Percentiles rank a stretch among this genome's conserved stretches.
These are phyloP conservation scores for Magnolia sinica DNA, from an alignment of 164 flowering plant genomes.

Conservation along the genomic window DNA sequence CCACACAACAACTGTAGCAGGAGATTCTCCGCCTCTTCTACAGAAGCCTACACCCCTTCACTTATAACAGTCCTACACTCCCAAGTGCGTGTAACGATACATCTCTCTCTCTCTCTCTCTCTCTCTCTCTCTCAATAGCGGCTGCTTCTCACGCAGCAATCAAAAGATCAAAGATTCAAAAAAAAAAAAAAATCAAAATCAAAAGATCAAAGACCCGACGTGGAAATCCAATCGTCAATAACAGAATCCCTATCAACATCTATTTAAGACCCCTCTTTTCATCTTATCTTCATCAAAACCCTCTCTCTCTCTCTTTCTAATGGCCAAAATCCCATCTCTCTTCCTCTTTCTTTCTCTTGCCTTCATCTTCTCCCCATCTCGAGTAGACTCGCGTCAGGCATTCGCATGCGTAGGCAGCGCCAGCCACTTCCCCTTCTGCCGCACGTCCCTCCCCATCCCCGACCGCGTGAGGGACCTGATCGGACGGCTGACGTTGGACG, in stretches of 20 bases:
- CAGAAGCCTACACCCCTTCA: too few relatives aligned
- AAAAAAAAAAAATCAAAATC: too few relatives aligned
- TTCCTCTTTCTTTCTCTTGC: neutral
- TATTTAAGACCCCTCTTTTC: neutral
- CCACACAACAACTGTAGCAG: too few relatives aligned
- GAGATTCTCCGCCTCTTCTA: too few relatives aligned
- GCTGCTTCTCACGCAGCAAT: neutral
- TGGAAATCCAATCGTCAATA: constrained; percentile 4
- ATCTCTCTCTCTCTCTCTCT: neutral
- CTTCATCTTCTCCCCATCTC: neutral
- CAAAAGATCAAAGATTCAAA: neutral
- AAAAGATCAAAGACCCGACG: neutral
- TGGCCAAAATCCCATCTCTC: constrained; percentile 10
- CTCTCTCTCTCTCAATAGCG: too few relatives aligned
- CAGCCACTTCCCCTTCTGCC: constrained; percentile 52
- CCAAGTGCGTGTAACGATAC: neutral
- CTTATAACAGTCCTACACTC: too few relatives aligned
- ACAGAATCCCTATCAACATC: constrained; percentile 2
- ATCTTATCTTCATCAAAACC: neutral
- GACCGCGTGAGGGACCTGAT: constrained; percentile 62
- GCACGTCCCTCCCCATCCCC: constrained; percentile 19
- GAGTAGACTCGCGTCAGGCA: constrained; percentile 27
- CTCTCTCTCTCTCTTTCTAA: neutral
- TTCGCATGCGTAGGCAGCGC: constrained; percentile 61
- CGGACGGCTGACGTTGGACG: constrained; percentile 62